Conservation (phyloP, 495 filamentous ascomycete genomes). For the Neurospora sp. region DNA sequence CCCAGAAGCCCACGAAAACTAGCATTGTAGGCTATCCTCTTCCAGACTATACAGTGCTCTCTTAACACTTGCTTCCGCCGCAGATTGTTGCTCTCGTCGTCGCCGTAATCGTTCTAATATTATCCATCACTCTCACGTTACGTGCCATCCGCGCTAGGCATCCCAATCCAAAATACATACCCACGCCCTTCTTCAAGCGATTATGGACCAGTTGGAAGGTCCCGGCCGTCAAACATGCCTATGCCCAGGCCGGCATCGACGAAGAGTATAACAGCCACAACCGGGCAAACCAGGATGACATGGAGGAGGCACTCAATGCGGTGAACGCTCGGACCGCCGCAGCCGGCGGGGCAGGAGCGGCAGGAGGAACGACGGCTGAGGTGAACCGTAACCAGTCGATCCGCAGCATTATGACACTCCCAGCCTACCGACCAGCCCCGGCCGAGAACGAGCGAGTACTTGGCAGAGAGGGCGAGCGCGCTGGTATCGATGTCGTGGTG, state of each 20-base stretch:
- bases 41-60: background rate
- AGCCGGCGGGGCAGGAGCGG: slow-evolving; percentile 6
- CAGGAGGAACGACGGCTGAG: slow-evolving; percentile 17
- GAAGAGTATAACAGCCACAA: slow-evolving; percentile 17
- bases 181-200: slow-evolving; percentile 45
- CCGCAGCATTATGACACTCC: slow-evolving; percentile 85
- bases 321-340: slow-evolving; percentile 1
- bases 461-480: slow-evolving; percentile 83
- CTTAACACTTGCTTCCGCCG: background rate
- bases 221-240: slow-evolving; percentile 6
- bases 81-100: slow-evolving; percentile 16
- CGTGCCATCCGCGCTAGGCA: slow-evolving; percentile 14
- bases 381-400: slow-evolving; percentile 79
- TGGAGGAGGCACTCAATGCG: slow-evolving; percentile 8
- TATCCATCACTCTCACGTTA: slow-evolving; percentile 7
- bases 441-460: slow-evolving; percentile 74
- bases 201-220: slow-evolving; percentile 52
- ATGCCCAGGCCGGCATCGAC: slow-evolving; percentile 12
- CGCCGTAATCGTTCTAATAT: slow-evolving; percentile 8
- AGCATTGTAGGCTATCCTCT: background rate
- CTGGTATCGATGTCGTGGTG: slow-evolving; percentile 82
- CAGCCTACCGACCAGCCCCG: slow-evolving; percentile 59
- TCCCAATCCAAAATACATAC: slow-evolving; percentile 48
- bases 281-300: slow-evolving; percentile 11
- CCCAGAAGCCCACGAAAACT: slow-evolving; percentile 5